Base-by-base conservation (phyloP, 495 filamentous ascomycete species). In the Neurospora intermedia region DNA sequence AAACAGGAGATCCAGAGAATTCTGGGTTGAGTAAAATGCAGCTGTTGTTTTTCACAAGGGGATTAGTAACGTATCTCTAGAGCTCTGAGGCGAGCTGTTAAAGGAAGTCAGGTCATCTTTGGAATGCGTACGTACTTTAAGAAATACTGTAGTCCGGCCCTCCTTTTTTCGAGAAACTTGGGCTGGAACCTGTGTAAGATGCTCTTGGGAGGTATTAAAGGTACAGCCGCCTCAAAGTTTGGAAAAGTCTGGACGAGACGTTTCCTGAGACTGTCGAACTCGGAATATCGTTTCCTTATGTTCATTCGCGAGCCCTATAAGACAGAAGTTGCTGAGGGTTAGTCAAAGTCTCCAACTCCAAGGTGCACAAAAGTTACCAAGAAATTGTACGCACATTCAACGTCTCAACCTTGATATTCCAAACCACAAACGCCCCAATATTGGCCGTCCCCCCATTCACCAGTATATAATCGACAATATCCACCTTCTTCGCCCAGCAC, bases 231-330 rank as follows among this genome's bases (percentile, higher is more conserved):
- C 75, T 85, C 82, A 35, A 87, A 89, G 70, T 79, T 80, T 2
- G 87, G 87, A 70, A 89, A 89, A 4, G 87, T 87, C 71, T 82
- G 80, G 43, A 88, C 79, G 5, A 89, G 81, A 54, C 82, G 80
- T 54, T 78, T 76, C 11, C 86, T 81, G 18, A 89, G 81, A 45
- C 84, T 84, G 76, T 88, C 85, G 74, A 89, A 88, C 69, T 89
- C 87, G n/a, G 86, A 88, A 76, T 88, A 89, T 70, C 87, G 83
- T 74, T 88, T 89, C 69, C 86, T 82, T 31, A 89, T 87, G 72
- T 84, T 83, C 80, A 88, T 88, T 18, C 79, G 80, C 45, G 84
- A 82, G 20, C 87, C 87, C 85, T 88, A 43, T 39, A 4, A 6
- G 39, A 16, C 20, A 59, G 11, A 59, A 31, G 27, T 13, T 1